These are phyloP conservation scores for Aspergillus heteromorphus DNA, from an alignment of 495 filamentous ascomycete genomes.

Conservation along the genomic window DNA sequence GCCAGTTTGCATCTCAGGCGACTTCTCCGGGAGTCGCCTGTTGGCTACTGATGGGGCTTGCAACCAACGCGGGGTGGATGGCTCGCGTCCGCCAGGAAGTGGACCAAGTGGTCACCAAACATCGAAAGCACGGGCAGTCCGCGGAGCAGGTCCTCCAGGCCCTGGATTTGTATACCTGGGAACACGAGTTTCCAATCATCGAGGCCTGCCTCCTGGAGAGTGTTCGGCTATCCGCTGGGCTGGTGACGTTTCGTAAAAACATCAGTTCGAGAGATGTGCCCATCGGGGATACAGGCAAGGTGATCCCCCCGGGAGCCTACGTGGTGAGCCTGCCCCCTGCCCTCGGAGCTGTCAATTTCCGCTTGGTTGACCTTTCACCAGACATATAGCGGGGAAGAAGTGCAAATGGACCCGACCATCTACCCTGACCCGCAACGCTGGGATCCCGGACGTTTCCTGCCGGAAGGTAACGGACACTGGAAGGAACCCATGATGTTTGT, in stretches of 20 bases:
- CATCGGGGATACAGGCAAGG: constrained; percentile 1
- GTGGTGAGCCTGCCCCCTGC: background rate
- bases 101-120: background rate
- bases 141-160: background rate
- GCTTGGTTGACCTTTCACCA: background rate
- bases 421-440: constrained; percentile 2
- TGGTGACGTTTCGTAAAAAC: background rate
- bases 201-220: background rate
- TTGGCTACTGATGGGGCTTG: background rate
- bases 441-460: constrained; percentile 3
- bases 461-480: background rate
- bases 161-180: background rate
- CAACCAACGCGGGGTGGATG: background rate
- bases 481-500: background rate
- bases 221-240: background rate
- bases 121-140: background rate
- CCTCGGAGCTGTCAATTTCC: no score
- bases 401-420: background rate
- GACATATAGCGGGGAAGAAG: background rate
- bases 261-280: background rate
- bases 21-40: background rate
- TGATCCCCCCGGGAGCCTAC: background rate
- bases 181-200: background rate
- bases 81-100: constrained; percentile 1
- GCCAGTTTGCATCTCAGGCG: background rate